A percentile compares a stretch with the other conserved stretches of the same genome.
phyloP scores from a whole-genome alignment of 2,329 filamentous ascomycete species.

The Fusarium denticulatum region DNA sequence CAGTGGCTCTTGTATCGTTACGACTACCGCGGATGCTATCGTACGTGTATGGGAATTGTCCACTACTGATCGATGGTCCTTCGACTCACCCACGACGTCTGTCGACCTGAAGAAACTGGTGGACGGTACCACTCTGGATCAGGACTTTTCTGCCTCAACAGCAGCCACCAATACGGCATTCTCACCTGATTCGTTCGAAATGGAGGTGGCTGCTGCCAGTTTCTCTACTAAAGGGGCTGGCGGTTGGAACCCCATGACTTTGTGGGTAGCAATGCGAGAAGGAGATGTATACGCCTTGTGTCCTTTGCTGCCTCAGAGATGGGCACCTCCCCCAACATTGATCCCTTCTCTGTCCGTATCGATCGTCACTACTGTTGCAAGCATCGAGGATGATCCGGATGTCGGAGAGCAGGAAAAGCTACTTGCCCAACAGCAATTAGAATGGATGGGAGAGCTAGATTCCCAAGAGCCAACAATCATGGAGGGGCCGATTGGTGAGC shows the following conservation, averaged over 20 bases:
- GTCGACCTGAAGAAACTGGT: slow-evolving; percentile 90
- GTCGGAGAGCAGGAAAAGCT: slow-evolving; percentile 64
- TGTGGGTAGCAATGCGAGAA: slow-evolving; percentile 95
- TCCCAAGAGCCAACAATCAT: slow-evolving; percentile 68
- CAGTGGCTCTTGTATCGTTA: slow-evolving; percentile 83
- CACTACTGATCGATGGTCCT: slow-evolving; percentile 84
- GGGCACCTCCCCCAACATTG: slow-evolving; percentile 80
- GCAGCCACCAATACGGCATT: slow-evolving; percentile 82
- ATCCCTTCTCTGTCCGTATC: slow-evolving; percentile 85
- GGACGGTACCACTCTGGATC: slow-evolving; percentile 82
- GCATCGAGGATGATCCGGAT: slow-evolving; percentile 67
- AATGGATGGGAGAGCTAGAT: slow-evolving; percentile 75
- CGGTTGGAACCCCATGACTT: slow-evolving; percentile 94
- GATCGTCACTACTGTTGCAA: slow-evolving; percentile 77
- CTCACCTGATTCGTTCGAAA: slow-evolving; percentile 88
- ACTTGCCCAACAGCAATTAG: slow-evolving; percentile 70
- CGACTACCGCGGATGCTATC: slow-evolving; percentile 86
- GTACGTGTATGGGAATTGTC: slow-evolving; percentile 93
- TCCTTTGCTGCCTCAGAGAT: slow-evolving; percentile 86
- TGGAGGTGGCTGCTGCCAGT: slow-evolving; percentile 90
- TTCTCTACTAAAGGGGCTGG: slow-evolving; percentile 76
- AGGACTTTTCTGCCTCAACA: slow-evolving; percentile 82
- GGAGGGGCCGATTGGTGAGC: slow-evolving; percentile 60
- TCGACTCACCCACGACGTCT: slow-evolving; percentile 82
- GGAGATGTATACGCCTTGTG: slow-evolving; percentile 95